Percentiles rank a stretch among this genome's conserved stretches.
Evolutionary conservation across 2,329 filamentous ascomycete genomes (phyloP).

Genomic region (Colletotrichum tofieldiae): DNA sequence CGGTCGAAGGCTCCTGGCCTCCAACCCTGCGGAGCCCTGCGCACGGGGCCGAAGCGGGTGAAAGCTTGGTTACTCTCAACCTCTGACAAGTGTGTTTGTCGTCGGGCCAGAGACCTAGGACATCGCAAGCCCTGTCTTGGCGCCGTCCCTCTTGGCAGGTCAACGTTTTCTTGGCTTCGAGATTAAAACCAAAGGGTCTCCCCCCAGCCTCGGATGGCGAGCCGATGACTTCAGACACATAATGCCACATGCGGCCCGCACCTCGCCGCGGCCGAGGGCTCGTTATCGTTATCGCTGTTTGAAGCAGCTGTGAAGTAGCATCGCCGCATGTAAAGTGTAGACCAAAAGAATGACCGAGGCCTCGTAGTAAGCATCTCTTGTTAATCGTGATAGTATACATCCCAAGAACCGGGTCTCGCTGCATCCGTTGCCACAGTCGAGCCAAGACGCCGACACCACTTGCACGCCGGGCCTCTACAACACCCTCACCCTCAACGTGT

Average conservation of each 20-base stretch:
- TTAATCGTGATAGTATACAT: background rate
- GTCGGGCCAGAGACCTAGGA: background rate
- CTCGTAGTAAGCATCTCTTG: background rate
- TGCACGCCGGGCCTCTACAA: background rate
- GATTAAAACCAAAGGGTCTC: background rate
- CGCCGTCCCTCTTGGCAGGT: background rate
- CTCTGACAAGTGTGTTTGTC: background rate
- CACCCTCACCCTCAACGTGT: background rate
- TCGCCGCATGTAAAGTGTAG: background rate
- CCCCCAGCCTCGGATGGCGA: background rate
- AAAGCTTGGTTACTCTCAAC: background rate
- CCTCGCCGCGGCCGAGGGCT: background rate
- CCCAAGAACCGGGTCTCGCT: background rate
- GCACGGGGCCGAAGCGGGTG: background rate
- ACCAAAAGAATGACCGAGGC: background rate
- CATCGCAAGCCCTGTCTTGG: background rate
- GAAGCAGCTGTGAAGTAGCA: background rate
- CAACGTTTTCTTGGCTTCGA: background rate
- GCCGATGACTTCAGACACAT: background rate
- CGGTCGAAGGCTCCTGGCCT: background rate
- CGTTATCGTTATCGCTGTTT: background rate
- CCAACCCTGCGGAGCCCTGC: background rate
- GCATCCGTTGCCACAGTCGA: background rate
- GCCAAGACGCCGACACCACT: background rate
- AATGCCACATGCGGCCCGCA: background rate